Percentiles rank a stretch among this genome's conserved stretches.
Conservation (phyloP, 352 stramenopile genomes). For the Pythium guiyangense region DNA sequence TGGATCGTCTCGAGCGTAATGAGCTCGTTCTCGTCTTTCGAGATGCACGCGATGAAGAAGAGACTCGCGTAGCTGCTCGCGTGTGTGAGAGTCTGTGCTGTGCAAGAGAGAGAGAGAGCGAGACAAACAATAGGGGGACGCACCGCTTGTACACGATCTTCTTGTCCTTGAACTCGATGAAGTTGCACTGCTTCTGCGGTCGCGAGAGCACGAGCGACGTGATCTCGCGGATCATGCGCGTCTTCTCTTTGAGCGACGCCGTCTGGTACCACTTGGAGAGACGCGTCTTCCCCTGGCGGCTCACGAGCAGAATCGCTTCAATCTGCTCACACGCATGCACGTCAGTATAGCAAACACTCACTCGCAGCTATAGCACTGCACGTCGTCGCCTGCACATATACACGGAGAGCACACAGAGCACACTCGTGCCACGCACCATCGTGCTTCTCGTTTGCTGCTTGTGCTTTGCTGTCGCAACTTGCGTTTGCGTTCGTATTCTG, state of each 20-base stretch:
- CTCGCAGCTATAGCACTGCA: no score
- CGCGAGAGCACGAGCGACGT: constrained; percentile 85
- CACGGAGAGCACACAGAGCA: not conserved
- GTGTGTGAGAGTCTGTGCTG: not conserved
- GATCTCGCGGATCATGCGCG: constrained; percentile 87
- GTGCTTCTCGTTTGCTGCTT: not conserved
- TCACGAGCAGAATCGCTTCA: constrained; percentile 86
- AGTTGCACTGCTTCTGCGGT: constrained; percentile 86
- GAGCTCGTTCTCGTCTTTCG: constrained; percentile 96
- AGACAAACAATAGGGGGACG: constrained; percentile 6
- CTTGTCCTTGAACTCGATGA: constrained; percentile 97
- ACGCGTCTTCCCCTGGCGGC: constrained; percentile 90
- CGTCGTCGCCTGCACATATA: no score
- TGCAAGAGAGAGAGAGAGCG: not conserved
- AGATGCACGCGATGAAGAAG: constrained; percentile 97
- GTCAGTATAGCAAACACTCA: no score
- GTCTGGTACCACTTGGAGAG: constrained; percentile 89
- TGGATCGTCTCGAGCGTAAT: constrained; percentile 98
- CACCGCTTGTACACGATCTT: constrained; percentile 98
- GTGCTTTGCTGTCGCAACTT: constrained; percentile 3
- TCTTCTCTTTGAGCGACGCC: constrained; percentile 78
- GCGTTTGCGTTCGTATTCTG: not conserved
- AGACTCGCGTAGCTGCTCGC: constrained; percentile 90
- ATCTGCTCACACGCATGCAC: no score
- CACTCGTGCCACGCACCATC: not conserved